Evolutionary conservation across 2,329 filamentous ascomycete genomes (phyloP).

Genomic region (Dryadomyces quercus-mongolicae): DNA sequence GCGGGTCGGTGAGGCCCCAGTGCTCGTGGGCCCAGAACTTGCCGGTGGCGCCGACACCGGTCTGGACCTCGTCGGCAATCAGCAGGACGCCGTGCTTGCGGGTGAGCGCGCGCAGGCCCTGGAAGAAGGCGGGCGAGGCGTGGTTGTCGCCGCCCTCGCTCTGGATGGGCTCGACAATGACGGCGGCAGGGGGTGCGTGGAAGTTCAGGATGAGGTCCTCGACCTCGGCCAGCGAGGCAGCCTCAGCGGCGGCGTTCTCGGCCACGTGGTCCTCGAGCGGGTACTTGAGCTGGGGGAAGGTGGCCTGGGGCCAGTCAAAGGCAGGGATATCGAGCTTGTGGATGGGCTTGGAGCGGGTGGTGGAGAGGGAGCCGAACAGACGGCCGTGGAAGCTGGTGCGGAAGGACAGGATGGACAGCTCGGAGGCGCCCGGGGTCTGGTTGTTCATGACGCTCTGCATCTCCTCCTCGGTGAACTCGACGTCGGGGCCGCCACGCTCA

Average conservation of each 20-base stretch:
- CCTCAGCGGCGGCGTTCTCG: slow-evolving; percentile 74
- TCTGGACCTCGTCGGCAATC: slow-evolving; percentile 92
- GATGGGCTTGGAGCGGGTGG: slow-evolving; percentile 83
- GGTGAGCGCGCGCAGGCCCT: slow-evolving; percentile 66
- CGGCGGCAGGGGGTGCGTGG: slow-evolving; percentile 68
- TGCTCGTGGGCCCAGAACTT: slow-evolving; percentile 97
- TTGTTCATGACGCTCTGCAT: slow-evolving; percentile 68
- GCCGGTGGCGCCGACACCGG: slow-evolving; percentile 81
- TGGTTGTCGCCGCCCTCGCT: slow-evolving; percentile 94
- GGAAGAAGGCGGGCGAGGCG: slow-evolving; percentile 79
- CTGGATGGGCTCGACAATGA: slow-evolving; percentile 83
- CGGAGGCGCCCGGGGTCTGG: slow-evolving; percentile 60
- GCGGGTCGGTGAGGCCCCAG: slow-evolving; percentile 69
- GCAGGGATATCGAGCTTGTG: slow-evolving; percentile 92
- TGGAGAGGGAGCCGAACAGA: slow-evolving; percentile 76
- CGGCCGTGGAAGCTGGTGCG: slow-evolving; percentile 82
- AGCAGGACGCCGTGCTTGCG: slow-evolving; percentile 66
- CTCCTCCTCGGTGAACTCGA: slow-evolving; percentile 72
- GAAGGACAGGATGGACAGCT: slow-evolving; percentile 79
- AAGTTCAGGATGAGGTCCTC: slow-evolving; percentile 70
- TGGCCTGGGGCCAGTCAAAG: slow-evolving; percentile 88
- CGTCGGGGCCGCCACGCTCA: slow-evolving; percentile 64
- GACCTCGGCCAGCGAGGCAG: slow-evolving; percentile 69
- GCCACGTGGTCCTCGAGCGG: slow-evolving; percentile 67
- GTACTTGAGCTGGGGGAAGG: slow-evolving; percentile 78